These are phyloP conservation scores for Podospora appendiculata DNA, from an alignment of 495 filamentous ascomycete species.

Conservation along the genomic window DNA sequence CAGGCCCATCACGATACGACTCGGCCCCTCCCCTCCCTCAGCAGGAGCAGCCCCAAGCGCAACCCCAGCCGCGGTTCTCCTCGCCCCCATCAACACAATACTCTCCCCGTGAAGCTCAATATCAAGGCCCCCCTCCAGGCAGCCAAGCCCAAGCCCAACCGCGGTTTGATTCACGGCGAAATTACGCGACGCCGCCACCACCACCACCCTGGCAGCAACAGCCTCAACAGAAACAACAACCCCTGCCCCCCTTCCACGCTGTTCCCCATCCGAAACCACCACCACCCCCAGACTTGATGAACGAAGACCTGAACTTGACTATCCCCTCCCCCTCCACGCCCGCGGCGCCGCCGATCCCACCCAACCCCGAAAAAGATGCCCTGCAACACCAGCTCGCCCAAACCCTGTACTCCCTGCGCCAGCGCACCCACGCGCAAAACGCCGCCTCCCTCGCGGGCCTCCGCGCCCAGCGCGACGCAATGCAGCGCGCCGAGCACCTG, in stretches of 20 bases:
- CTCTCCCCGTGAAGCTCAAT: conserved; percentile 4
- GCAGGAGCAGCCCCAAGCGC: conserved; percentile 8
- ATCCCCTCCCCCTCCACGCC: conserved; percentile 49
- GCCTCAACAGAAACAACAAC: conserved; percentile 14
- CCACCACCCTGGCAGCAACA: conserved; percentile 19
- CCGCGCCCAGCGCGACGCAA: conserved; percentile 68
- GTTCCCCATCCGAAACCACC: conserved; percentile 34
- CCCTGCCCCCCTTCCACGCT: conserved; percentile 17
- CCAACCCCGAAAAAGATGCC: conserved; percentile 92
- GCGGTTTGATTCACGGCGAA: no score
- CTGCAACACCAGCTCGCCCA: conserved; percentile 70
- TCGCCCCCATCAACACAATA: conserved; percentile 4
- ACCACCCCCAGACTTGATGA: conserved; percentile 58
- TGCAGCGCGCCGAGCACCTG: conserved; percentile 55
- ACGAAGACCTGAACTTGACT: conserved; percentile 57
- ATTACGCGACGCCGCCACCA: conserved; percentile 10
- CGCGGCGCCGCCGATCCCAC: conserved; percentile 80
- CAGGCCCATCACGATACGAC: conserved; percentile 32
- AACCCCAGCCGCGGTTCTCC: conserved; percentile 1
- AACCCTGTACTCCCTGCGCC: conserved; percentile 58
- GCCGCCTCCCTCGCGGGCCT: conserved; percentile 65
- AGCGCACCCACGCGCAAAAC: conserved; percentile 55
- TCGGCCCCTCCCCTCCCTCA: conserved; percentile 34
- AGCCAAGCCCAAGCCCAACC: conserved; percentile 12
- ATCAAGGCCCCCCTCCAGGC: conserved; percentile 24